phyloP scores from a whole-genome alignment of 805 yeast genomes.

The Ogataea nakhonphanomensis region DNA sequence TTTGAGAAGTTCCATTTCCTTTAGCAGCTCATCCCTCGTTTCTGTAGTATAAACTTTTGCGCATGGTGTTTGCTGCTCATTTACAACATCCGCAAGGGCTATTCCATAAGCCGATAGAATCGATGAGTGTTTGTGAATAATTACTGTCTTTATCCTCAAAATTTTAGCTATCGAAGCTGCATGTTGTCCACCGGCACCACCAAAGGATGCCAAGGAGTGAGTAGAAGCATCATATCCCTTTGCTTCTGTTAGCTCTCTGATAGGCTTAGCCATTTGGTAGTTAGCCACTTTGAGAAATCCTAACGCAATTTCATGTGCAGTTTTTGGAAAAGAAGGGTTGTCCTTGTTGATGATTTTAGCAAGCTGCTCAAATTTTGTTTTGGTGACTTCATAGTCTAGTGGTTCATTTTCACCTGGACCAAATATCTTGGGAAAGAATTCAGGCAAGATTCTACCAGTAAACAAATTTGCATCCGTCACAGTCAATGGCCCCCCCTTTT shows the following conservation, averaged over 20 bases:
- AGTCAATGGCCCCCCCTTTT: slow-evolving; percentile 9
- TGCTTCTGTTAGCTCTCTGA: slow-evolving; percentile 74
- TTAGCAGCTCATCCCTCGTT: slow-evolving; percentile 10
- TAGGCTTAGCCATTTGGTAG: slow-evolving; percentile 81
- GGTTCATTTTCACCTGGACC: slow-evolving; percentile 8
- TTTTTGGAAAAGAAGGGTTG: slow-evolving; percentile 34
- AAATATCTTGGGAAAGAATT: slow-evolving; percentile 8
- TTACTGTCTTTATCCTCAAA: slow-evolving; percentile 59
- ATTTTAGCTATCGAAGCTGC: slow-evolving; percentile 68
- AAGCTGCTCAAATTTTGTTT: slow-evolving; percentile 33
- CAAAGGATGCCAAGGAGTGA: slow-evolving; percentile 73
- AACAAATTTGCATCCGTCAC: slow-evolving; percentile 9
- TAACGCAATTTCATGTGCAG: slow-evolving; percentile 65
- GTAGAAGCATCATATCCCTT: slow-evolving; percentile 62
- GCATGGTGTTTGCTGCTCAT: slow-evolving; percentile 31
- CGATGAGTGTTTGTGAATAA: slow-evolving; percentile 67
- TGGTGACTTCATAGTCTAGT: slow-evolving; percentile 4
- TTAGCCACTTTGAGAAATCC: slow-evolving; percentile 81
- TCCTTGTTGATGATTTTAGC: slow-evolving; percentile 49
- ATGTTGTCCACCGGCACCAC: slow-evolving; percentile 90
- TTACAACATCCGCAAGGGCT: slow-evolving; percentile 48
- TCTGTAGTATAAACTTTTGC: slow-evolving; percentile 14
- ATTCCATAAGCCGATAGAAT: slow-evolving; percentile 50
- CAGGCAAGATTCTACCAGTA: slow-evolving; percentile 8
- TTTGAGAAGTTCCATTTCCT: slow-evolving; percentile 17